These are phyloP conservation scores for Coccomyxa sp. DNA, from an alignment of 139 green algal species.

Conservation along the genomic window DNA sequence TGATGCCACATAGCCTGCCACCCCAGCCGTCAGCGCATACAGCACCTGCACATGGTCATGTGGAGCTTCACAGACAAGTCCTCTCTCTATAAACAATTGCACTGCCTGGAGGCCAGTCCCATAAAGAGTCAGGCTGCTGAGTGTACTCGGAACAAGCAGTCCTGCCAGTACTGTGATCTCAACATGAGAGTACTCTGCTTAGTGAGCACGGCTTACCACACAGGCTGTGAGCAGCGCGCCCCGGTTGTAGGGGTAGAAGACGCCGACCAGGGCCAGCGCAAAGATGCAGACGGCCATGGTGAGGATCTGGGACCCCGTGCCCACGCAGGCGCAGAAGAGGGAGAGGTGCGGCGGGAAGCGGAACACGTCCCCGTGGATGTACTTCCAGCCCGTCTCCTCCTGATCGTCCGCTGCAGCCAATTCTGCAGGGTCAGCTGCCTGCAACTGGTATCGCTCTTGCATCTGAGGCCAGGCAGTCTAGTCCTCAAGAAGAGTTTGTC, in stretches of 20 bases:
- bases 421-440: too few relatives aligned
- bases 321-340: constrained; percentile 83
- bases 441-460: too few relatives aligned
- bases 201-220: constrained; percentile 44
- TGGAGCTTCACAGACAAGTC: too few relatives aligned
- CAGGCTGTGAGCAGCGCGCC: constrained; percentile 78
- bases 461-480: too few relatives aligned
- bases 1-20: constrained; percentile 81
- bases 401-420: constrained; percentile 20
- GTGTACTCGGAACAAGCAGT: background rate
- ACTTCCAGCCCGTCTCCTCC: constrained; percentile 84
- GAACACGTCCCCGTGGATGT: constrained; percentile 96
- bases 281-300: constrained; percentile 81
- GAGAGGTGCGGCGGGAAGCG: constrained; percentile 71
- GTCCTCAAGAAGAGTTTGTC: too few relatives aligned
- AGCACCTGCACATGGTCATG: too few relatives aligned
- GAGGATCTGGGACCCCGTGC: constrained; percentile 77
- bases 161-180: too few relatives aligned
- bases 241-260: constrained; percentile 95
- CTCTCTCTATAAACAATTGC: too few relatives aligned
- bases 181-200: background rate
- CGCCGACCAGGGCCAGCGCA: constrained; percentile 71
- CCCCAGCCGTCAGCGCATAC: constrained; percentile 81
- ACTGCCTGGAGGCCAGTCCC: constrained; percentile 13
- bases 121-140: background rate